These are phyloP conservation scores for Plantago ovata DNA, from an alignment of 257 asterid species.

Conservation along the genomic window DNA sequence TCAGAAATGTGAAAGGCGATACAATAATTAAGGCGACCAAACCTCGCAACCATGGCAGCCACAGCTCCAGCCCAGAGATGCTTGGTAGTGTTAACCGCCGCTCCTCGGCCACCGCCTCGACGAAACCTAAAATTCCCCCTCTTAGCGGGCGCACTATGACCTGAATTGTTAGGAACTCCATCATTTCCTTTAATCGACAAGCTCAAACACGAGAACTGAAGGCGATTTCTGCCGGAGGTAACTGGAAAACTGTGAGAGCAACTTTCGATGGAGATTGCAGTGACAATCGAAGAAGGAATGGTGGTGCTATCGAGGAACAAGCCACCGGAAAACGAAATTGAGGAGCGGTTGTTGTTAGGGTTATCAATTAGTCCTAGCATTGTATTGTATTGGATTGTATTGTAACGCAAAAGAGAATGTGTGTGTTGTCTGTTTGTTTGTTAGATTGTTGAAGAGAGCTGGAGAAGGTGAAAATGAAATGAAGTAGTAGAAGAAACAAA, in stretches of 20 bases:
- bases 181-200: constrained; percentile 46
- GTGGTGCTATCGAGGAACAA: constrained; percentile 51
- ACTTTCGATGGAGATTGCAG: constrained; percentile 14
- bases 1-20: neutral
- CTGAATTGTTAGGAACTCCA: constrained; percentile 23
- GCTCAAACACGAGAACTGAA: constrained; percentile 61
- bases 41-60: constrained; percentile 96
- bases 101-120: constrained; percentile 32
- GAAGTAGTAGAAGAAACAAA: neutral
- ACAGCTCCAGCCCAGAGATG: constrained; percentile 98
- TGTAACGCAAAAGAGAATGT: neutral
- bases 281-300: constrained; percentile 47
- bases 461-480: too few species aligned
- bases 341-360: constrained; percentile 11
- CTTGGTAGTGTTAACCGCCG: constrained; percentile 76
- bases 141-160: constrained; percentile 22
- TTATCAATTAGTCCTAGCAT: neutral
- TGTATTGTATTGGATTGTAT: neutral
- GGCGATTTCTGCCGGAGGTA: constrained; percentile 21
- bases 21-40: neutral
- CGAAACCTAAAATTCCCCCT: constrained; percentile 30
- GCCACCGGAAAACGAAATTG: constrained; percentile 48
- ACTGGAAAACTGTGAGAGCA: constrained; percentile 22
- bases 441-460: constrained; percentile 1
- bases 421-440: neutral